A percentile compares a stretch with the other conserved stretches of the same genome.
Conservation (phyloP, 148 eudicot species). For the Bassia scoparia region DNA sequence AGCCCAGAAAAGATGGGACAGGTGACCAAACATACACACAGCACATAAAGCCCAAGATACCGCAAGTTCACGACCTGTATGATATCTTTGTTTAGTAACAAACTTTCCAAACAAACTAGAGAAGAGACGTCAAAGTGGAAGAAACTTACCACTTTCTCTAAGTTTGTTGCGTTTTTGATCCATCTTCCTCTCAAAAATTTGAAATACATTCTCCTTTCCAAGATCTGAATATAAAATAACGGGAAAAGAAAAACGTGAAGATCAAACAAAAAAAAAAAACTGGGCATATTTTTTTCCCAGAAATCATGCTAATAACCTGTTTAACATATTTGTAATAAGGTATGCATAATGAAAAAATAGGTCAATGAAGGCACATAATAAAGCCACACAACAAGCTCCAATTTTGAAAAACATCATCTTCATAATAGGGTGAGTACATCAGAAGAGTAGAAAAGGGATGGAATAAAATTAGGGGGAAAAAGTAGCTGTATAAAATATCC, state of each 20-base stretch:
- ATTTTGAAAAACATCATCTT: neutral
- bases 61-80: constrained; percentile 81
- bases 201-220: constrained; percentile 55
- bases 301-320: neutral
- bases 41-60: constrained; percentile 98
- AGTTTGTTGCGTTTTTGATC: constrained; percentile 68
- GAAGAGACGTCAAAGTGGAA: constrained; percentile 8
- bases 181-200: constrained; percentile 81
- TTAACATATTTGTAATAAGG: neutral
- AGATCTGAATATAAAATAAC: constrained; percentile 57
- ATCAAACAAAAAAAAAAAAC: no score
- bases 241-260: neutral
- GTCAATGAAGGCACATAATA: neutral
- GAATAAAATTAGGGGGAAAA: neutral
- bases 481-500: neutral
- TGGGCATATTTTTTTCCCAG: neutral
- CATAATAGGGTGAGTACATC: constrained; percentile 6
- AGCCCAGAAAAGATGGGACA: constrained; percentile 80
- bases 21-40: constrained; percentile 87
- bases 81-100: constrained; percentile 17
- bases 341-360: neutral
- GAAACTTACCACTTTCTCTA: constrained; percentile 69
- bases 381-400: neutral
- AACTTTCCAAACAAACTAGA: neutral
- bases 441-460: neutral